These are phyloP conservation scores for Elsinoe fawcettii DNA, from an alignment of 2,329 filamentous ascomycete species.

Conservation along the genomic window DNA sequence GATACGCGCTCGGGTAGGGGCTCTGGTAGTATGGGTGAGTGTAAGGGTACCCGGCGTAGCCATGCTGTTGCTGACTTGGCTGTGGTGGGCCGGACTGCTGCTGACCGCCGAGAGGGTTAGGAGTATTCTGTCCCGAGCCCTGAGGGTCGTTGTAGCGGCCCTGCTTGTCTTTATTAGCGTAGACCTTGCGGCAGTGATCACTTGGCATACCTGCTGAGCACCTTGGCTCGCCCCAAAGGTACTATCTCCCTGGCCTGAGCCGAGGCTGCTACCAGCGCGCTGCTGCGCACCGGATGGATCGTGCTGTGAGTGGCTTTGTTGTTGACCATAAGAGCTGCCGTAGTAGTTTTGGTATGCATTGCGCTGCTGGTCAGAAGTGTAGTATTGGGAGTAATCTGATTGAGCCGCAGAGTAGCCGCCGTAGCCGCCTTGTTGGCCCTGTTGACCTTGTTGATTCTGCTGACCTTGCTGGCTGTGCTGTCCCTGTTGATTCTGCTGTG, in stretches of 20 bases:
- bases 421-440: constrained; percentile 49
- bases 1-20: constrained; percentile 56
- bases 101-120: constrained; percentile 63
- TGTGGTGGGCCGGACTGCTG: constrained; percentile 43
- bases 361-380: constrained; percentile 67
- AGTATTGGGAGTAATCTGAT: constrained; percentile 77
- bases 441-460: constrained; percentile 51
- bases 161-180: constrained; percentile 54
- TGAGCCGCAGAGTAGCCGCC: constrained; percentile 66
- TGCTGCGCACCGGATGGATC: constrained; percentile 65
- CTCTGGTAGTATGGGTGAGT: constrained; percentile 53
- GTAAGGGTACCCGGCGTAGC: constrained; percentile 50
- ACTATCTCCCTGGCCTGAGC: constrained; percentile 51
- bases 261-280: constrained; percentile 71
- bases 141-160: constrained; percentile 69
- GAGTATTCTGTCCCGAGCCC: constrained; percentile 83
- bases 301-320: constrained; percentile 49
- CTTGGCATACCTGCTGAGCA: constrained; percentile 39
- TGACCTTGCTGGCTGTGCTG: constrained; percentile 50
- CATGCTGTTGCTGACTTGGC: constrained; percentile 40
- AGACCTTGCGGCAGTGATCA: neutral
- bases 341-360: constrained; percentile 67
- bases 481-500: constrained; percentile 44
- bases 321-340: constrained; percentile 45
- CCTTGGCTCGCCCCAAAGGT: constrained; percentile 56